phyloP scores from a whole-genome alignment of 163 green algal genomes.

The Scenedesmus sp. region DNA sequence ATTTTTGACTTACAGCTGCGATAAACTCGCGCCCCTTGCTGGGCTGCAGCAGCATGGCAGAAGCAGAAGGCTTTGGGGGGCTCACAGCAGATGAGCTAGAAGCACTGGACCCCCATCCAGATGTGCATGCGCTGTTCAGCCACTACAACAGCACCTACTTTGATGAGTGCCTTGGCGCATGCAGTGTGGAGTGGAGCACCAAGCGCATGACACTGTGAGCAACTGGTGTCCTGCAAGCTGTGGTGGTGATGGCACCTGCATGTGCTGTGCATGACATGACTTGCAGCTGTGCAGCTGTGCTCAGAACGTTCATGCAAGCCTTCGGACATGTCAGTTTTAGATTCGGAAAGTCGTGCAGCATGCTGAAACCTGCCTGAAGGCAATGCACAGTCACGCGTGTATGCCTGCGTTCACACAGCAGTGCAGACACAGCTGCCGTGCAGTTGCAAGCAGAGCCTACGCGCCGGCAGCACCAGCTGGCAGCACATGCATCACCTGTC shows the following conservation, averaged over 20 bases:
- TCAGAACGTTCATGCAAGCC: not conserved
- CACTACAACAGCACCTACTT: slow-evolving; percentile 58
- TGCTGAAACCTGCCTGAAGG: no score
- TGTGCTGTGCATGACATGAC: not conserved
- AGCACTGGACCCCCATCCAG: slow-evolving; percentile 51
- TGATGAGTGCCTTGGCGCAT: slow-evolving; percentile 39
- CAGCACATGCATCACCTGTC: no score
- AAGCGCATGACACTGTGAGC: slow-evolving; percentile 63
- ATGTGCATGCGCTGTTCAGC: slow-evolving; percentile 59
- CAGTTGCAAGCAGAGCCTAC: not conserved
- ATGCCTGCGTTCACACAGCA: no score
- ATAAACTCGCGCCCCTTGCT: not conserved
- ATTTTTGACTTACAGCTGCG: not conserved
- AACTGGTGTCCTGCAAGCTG: not conserved
- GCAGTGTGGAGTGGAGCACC: slow-evolving; percentile 58
- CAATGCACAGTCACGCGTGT: no score
- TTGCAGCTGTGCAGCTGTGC: not conserved
- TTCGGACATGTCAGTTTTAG: not conserved
- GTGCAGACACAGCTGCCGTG: not conserved
- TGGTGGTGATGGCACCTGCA: not conserved
- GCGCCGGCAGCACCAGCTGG: no score
- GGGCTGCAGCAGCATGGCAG: not conserved
- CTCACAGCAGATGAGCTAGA: slow-evolving; percentile 30
- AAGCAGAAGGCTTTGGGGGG: not conserved
- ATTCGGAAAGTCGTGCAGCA: not conserved